Percentiles rank a stretch among this genome's conserved stretches.
Conservation (phyloP, 2,329 filamentous ascomycete species). For the Botrytis porri region DNA sequence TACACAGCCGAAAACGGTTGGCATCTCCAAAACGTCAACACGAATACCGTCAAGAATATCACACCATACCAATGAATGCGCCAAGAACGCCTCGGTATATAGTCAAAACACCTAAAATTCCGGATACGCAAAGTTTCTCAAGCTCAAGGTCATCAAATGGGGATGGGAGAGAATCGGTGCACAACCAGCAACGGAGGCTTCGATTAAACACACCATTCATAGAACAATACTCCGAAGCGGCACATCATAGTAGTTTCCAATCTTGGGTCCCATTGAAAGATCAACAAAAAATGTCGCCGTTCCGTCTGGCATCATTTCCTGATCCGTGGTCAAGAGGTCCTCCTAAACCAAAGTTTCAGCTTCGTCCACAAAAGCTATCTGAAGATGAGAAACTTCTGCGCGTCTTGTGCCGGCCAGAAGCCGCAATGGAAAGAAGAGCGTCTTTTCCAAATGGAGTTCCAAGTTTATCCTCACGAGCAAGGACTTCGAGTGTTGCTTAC, state of each 20-base stretch:
- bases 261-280: neutral
- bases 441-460: neutral
- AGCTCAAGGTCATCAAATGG: neutral
- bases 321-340: conserved; percentile 11
- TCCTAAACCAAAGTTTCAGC: conserved; percentile 9
- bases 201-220: neutral
- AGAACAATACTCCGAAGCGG: conserved; percentile 6
- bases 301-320: neutral
- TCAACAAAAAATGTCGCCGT: neutral
- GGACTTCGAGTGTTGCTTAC: neutral
- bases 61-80: conserved; percentile 3
- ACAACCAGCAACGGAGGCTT: neutral
- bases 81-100: neutral
- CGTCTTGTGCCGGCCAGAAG: neutral
- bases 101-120: neutral
- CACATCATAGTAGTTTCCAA: conserved; percentile 4
- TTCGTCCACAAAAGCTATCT: neutral
- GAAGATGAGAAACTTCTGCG: conserved; percentile 6
- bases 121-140: neutral
- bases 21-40: conserved; percentile 13
- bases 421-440: neutral
- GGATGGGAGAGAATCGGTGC: neutral
- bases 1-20: neutral
- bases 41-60: conserved; percentile 12
- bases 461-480: neutral